Evolutionary conservation across 225 moss, liverwort and hornwort genomes (phyloP).

Genomic region (Pleurozium schreberi): DNA sequence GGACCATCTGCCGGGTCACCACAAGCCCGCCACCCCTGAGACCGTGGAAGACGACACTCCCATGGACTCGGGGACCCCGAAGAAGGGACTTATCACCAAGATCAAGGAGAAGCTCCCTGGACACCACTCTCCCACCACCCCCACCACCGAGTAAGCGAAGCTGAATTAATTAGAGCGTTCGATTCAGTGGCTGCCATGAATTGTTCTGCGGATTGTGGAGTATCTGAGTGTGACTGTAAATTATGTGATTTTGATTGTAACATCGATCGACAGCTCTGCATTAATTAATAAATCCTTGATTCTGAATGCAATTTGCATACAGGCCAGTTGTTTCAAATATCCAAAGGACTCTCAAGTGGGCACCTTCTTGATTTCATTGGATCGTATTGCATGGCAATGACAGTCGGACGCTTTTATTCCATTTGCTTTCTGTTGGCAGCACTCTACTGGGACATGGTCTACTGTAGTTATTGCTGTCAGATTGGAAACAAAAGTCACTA

Average conservation of each 20-base stretch:
- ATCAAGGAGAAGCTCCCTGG: constrained; percentile 38
- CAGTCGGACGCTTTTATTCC: neutral
- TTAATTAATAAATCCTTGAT: neutral
- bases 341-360: neutral
- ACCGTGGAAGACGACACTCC: neutral
- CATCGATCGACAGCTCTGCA: neutral
- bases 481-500: neutral
- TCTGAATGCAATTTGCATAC: neutral
- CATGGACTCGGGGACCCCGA: neutral
- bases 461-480: no score
- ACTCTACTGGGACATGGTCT: neutral
- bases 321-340: neutral
- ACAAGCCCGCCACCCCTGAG: neutral
- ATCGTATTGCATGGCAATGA: neutral
- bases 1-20: constrained; percentile 21
- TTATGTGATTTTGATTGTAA: neutral
- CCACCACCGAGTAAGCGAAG: neutral
- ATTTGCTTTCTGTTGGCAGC: neutral
- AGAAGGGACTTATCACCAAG: constrained; percentile 22
- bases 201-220: neutral
- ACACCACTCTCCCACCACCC: neutral
- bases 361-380: neutral
- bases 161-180: neutral
- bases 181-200: neutral
- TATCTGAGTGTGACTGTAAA: neutral